Percentiles rank a stretch among this genome's conserved stretches.
These are phyloP conservation scores for Linum lewisii DNA, from an alignment of 345 rosid species.

Conservation along the genomic window DNA sequence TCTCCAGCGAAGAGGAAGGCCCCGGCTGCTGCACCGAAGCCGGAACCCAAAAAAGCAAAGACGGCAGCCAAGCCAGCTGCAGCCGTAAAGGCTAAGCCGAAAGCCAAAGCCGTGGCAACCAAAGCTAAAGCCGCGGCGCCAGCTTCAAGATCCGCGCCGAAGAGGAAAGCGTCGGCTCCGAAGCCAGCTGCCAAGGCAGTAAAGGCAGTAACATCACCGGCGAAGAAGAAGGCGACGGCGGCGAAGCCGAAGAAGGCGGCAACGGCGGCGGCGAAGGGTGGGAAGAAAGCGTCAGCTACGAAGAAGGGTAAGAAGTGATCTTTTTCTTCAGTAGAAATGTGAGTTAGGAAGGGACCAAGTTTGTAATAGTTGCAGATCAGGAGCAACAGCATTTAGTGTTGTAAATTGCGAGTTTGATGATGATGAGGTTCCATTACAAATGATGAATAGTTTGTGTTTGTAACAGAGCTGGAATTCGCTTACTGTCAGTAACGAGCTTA, in stretches of 20 bases:
- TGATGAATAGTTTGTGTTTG: neutral
- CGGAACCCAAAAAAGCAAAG: slow-evolving; percentile 7
- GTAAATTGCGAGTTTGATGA: neutral
- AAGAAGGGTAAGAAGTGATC: neutral
- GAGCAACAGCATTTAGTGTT: neutral
- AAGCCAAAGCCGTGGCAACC: neutral
- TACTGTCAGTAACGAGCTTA: neutral
- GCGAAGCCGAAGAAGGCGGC: slow-evolving; percentile 3
- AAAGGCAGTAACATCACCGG: neutral
- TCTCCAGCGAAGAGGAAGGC: slow-evolving; percentile 2
- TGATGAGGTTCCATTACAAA: neutral
- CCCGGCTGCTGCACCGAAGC: slow-evolving; percentile 6
- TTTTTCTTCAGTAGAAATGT: neutral
- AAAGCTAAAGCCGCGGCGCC: neutral
- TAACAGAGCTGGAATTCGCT: neutral
- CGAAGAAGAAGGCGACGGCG: neutral
- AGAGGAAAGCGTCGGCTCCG: neutral
- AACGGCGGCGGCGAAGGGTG: neutral
- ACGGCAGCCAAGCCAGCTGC: slow-evolving; percentile 11
- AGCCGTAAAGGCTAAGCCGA: neutral
- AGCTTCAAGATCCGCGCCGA: neutral
- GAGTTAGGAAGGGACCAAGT: neutral
- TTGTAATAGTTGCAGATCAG: neutral
- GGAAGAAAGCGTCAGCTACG: neutral
- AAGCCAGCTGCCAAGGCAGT: slow-evolving; percentile 1